phyloP scores from a whole-genome alignment of 2,329 filamentous ascomycete species.

The Chaetomiaceae sp. region DNA sequence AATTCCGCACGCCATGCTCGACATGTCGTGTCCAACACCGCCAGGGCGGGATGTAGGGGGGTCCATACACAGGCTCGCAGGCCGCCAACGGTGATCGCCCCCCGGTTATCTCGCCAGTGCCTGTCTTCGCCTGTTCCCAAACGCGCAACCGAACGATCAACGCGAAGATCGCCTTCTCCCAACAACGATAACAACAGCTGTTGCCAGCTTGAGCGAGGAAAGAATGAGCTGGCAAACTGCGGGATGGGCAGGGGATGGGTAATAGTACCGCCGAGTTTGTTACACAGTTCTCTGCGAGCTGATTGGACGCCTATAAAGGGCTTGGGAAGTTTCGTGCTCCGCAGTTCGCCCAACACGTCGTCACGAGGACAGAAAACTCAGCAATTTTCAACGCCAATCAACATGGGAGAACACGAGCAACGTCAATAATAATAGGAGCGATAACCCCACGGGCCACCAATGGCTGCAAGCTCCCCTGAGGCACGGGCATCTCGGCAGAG shows the following conservation, averaged over 20 bases:
- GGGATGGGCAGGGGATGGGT: too few species aligned
- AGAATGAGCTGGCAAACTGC: too few species aligned
- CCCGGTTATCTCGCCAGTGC: conserved; percentile 7
- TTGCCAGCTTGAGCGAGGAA: too few species aligned
- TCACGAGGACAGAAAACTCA: conserved; percentile 24
- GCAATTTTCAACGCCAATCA: conserved; percentile 9
- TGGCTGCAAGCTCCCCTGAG: conserved; percentile 7
- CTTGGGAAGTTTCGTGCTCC: conserved; percentile 4
- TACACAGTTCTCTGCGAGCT: too few species aligned
- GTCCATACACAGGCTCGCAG: background rate
- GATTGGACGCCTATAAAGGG: conserved; percentile 13
- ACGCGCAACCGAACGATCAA: conserved; percentile 11
- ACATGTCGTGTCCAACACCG: background rate
- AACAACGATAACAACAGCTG: background rate
- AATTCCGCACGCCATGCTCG: background rate
- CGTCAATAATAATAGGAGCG: too few species aligned
- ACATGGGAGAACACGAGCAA: background rate
- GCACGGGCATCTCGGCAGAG: conserved; percentile 18
- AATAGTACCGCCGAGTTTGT: too few species aligned
- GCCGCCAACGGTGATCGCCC: background rate
- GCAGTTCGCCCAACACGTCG: conserved; percentile 11
- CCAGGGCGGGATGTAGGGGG: background rate
- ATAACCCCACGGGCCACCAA: conserved; percentile 12
- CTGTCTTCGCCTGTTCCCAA: too few species aligned
- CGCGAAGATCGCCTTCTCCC: conserved; percentile 16